Evolutionary conservation across 2,329 filamentous ascomycete species (phyloP), one percentile per base, ranked within the genome.

Genomic region (Cercospora zeae-maydis): DNA sequence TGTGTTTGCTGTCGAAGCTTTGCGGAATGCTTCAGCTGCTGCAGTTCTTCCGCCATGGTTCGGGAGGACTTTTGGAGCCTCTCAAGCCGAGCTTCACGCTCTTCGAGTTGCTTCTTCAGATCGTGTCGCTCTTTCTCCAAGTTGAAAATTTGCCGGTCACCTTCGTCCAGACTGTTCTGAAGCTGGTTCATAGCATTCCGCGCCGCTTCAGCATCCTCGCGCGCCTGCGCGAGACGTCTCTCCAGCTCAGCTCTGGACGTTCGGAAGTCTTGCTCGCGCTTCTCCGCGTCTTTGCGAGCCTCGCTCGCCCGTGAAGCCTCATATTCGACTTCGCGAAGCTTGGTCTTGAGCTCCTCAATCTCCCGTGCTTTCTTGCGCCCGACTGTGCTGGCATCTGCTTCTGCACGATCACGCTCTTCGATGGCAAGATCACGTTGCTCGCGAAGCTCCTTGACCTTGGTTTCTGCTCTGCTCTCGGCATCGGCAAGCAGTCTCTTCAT

Each of bases 351-450:
- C 69, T 98, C 93, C 74, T 98, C 95, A 2, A 91, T 82, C 79
- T 98, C 95, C 53, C 93, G 84, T 6, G 90, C 86, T 64, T 88
- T 88, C 47, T 90, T 85, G 58, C 93, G 84, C 11, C 89, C 90
- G 54, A 90, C 83, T 0, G 87, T 89, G 71, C 87, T 91, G 2
- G 92, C 88, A 77, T 98, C 93, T 66, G 98, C 93, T 76, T 99
- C 93, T 1, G 92, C 88, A 2, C 92, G 87, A 74, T 99, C 95
- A 16, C 95, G 86, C 76, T 99, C 95, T 75, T 97, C 93, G n/a
- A 96, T 84, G 0, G 93, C 93, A 1, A 90, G 83, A 72, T 98
- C 93, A 83, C 98, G 88, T 1, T 89, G 87, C 62, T 91, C 87
- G 59, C 91, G 89, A 87, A 96, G 95, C 67, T 98, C 93, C 30